These are phyloP conservation scores for Cladophialophora bantiana DNA, from an alignment of 2,329 filamentous ascomycete genomes.

Conservation along the genomic window DNA sequence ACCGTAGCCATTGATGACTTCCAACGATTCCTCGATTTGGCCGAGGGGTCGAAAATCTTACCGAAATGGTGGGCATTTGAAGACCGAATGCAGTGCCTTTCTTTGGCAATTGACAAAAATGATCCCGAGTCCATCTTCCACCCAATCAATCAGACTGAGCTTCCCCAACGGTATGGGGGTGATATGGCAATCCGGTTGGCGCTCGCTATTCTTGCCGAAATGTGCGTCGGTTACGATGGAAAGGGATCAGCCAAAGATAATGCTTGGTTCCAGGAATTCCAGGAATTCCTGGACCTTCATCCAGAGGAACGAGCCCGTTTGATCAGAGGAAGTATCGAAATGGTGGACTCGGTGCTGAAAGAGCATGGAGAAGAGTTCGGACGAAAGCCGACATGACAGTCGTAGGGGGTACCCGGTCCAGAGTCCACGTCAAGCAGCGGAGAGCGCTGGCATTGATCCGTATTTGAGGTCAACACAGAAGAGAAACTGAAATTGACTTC, in stretches of 20 bases:
- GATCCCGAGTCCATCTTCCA: constrained; percentile 36
- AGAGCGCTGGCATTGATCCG: not conserved
- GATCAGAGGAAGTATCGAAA: constrained; percentile 38
- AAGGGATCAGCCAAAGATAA: constrained; percentile 38
- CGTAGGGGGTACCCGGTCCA: not conserved
- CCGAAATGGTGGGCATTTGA: constrained; percentile 45
- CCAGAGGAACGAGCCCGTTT: constrained; percentile 43
- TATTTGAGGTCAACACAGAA: not conserved
- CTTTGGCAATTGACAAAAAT: constrained; percentile 35
- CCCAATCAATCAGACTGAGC: constrained; percentile 37
- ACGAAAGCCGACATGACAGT: constrained; percentile 4
- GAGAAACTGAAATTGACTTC: too few species aligned
- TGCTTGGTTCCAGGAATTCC: constrained; percentile 51
- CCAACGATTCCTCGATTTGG: constrained; percentile 47
- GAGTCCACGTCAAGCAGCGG: not conserved
- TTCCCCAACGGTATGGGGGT: constrained; percentile 38
- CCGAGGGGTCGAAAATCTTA: constrained; percentile 45
- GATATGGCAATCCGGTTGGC: constrained; percentile 37
- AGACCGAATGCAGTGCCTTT: constrained; percentile 39
- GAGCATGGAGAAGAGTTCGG: constrained; percentile 30
- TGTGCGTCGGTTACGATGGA: constrained; percentile 40
- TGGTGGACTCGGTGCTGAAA: constrained; percentile 33
- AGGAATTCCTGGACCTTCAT: constrained; percentile 42
- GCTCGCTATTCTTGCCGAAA: constrained; percentile 38
- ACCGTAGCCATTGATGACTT: constrained; percentile 44